Evolutionary conservation across 805 yeast species (phyloP).

Genomic region (Candida michaelii): DNA sequence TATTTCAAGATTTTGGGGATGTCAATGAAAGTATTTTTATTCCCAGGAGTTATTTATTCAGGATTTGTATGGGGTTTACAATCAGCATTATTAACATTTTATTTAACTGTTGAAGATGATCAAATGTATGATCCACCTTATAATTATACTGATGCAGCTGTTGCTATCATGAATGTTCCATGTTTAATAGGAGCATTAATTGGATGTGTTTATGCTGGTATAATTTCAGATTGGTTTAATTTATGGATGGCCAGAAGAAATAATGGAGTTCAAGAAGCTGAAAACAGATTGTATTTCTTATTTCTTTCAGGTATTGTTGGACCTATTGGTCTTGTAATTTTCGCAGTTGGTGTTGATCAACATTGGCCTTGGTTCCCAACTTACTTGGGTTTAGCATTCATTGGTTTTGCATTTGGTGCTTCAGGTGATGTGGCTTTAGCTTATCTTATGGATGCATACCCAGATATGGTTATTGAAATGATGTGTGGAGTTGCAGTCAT

Average conservation of each 20-base stretch:
- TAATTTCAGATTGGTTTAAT: constrained; percentile 32
- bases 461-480: constrained; percentile 40
- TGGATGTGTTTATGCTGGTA: constrained; percentile 39
- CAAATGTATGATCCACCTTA: constrained; percentile 35
- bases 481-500: constrained; percentile 41
- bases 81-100: constrained; percentile 39
- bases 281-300: constrained; percentile 35
- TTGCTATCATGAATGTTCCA: constrained; percentile 41
- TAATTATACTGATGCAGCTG: constrained; percentile 33
- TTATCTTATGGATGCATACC: constrained; percentile 41
- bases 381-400: constrained; percentile 36
- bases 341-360: constrained; percentile 39
- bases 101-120: constrained; percentile 40
- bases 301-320: constrained; percentile 34
- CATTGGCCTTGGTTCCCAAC: constrained; percentile 39
- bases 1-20: constrained; percentile 36
- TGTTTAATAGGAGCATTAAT: constrained; percentile 39
- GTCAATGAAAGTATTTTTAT: constrained; percentile 33
- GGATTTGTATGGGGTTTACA: constrained; percentile 43
- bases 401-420: constrained; percentile 41
- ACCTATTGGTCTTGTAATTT: constrained; percentile 35
- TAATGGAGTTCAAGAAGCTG: constrained; percentile 38
- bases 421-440: constrained; percentile 40
- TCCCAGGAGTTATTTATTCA: constrained; percentile 37
- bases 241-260: constrained; percentile 39